Base-by-base conservation (phyloP, 345 rosid species). In the Draba incana region DNA sequence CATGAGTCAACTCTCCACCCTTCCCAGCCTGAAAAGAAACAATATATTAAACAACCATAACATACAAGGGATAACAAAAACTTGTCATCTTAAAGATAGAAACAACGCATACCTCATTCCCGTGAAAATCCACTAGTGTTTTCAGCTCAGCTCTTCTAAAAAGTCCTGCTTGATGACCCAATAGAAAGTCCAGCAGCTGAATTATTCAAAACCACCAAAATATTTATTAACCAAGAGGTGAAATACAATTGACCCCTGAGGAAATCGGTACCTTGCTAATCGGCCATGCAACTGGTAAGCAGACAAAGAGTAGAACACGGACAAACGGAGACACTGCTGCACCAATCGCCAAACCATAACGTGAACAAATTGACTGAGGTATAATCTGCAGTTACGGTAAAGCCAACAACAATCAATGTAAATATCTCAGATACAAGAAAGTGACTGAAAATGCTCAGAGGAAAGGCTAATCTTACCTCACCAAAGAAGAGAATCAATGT, bases 81-180 rank as follows among this genome's bases (percentile, higher is more conserved):
- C 70, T 75, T 46, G 14, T 16, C 64, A 60, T 46, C 62, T 60
- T 37, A 53, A 54, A 61, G 51, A 62, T 47, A 69, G 7, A 23
- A 62, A 30, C 60, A 47, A 31, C 4, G 81, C 81, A 42, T 61
- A 92, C 99, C 95, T 91, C 98, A 33, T 94, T 94, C 10, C 99
- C 99, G 69, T 94, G 99, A 53, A 94, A 68, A 77, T 87, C 52
- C 43, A 94, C 99, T 62, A 94, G 97, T 30, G 99, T 91, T 85
- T 94, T 94, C 81, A 94, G 78, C 87, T 94, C 99, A 66, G 99
- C 99, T 84, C 99, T 87, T 74, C 99, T 96, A 47, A 94, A 91
- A 43, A 91, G 96, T 20, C 97, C 99, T 41, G 81, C 91, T 69
- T 77, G 85, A 66, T 89, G 93, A 27, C 99, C 99, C 77, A 94